phyloP scores from a whole-genome alignment of 2,329 filamentous ascomycete genomes.

The Aspergillus hortae region DNA sequence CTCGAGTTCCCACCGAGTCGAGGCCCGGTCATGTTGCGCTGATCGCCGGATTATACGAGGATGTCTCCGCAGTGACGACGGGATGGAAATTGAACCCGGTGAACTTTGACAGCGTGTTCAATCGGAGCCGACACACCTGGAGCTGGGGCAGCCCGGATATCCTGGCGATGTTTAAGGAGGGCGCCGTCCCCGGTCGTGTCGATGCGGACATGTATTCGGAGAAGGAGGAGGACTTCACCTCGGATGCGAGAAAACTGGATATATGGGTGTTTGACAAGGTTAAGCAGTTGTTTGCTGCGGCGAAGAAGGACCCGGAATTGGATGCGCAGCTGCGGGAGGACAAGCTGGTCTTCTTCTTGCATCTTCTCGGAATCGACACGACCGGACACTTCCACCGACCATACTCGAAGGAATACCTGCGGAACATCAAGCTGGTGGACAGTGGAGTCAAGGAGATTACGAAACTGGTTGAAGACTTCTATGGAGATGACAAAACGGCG shows the following conservation, averaged over 20 bases:
- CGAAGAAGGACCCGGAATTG: constrained; percentile 72
- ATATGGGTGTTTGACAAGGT: constrained; percentile 96
- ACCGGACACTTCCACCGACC: constrained; percentile 81
- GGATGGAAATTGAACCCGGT: constrained; percentile 99
- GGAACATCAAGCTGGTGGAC: constrained; percentile 94
- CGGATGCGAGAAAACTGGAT: constrained; percentile 76
- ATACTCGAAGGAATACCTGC: constrained; percentile 90
- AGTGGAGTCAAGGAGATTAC: constrained; percentile 82
- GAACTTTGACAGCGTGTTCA: constrained; percentile 98
- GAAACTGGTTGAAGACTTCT: constrained; percentile 79
- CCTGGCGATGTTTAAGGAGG: constrained; percentile 91
- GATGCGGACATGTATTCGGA: constrained; percentile 81
- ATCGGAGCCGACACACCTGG: constrained; percentile 94
- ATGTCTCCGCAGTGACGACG: constrained; percentile 94
- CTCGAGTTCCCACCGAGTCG: constrained; percentile 93
- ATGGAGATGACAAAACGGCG: constrained; percentile 76
- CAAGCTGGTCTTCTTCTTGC: constrained; percentile 90
- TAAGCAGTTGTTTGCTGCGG: constrained; percentile 77
- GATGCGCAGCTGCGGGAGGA: constrained; percentile 71
- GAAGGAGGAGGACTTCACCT: constrained; percentile 86
- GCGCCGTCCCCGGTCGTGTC: constrained; percentile 81
- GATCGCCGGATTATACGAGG: constrained; percentile 94
- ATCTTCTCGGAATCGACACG: constrained; percentile 88
- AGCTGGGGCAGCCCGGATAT: constrained; percentile 99
- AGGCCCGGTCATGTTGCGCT: constrained; percentile 93